Base-by-base conservation (phyloP, 495 filamentous ascomycete genomes). In the Tuber brumale region DNA sequence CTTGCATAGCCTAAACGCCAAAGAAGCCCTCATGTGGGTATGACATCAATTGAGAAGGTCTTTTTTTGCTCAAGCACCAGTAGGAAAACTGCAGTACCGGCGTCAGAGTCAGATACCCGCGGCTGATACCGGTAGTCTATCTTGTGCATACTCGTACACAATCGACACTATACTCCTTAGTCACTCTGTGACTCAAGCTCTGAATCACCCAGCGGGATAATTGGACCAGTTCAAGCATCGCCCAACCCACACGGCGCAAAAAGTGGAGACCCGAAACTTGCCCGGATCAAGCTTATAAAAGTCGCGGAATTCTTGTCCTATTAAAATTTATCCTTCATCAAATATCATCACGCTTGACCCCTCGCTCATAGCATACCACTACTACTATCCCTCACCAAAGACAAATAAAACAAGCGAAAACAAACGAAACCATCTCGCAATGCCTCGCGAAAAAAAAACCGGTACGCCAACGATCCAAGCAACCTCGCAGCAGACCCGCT, bases 401-500 rank as follows among this genome's bases (percentile, higher is more conserved):
- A 35, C 57, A 5, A 70, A 31, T 46, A 23, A 27, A 31, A 14
- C 57, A 45, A 10, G 39, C 39, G 39, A 3, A 45, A 45, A 2
- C 16, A 2, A 10, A 31, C 9, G 14, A 31, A 21, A 23, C 16
- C 6, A 7, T 23, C 72, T 69, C 74, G 21, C 69, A 75, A 75
- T 75, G 74, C 74, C 74, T 42, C 74, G 74, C 69, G 73, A 37
- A 37, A 74, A 74, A 69, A 74, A 37, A 4, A 3, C 44, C n/a
- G 85, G 84, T 16, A 84, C 85, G 6, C 79, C 87, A 41, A 86
- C 86, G 9, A 88, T 90, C 70, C 76, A 88, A 31, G 86, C 85
- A 71, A 86, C 88, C 46, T 88, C 86, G 72, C 88, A 89, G 74
- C 88, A 90, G 79, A 89, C 88, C 7, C 85, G 88, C 37, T 90